Base-by-base conservation (phyloP, 2,329 filamentous ascomycete genomes). In the Hypoxylon sp. region DNA sequence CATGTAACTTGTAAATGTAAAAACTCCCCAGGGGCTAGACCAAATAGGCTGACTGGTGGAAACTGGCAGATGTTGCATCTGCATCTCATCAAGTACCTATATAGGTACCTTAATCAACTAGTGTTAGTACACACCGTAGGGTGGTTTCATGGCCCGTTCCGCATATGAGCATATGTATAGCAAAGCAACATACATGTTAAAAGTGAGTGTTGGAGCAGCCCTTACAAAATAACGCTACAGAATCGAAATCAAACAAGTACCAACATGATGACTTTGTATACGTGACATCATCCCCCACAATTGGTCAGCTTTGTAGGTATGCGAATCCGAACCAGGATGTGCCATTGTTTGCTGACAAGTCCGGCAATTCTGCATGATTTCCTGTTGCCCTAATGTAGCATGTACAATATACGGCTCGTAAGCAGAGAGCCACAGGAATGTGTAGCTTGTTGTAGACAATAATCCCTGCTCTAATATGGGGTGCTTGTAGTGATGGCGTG, bases 401-500 rank as follows among this genome's bases (percentile, higher is more conserved):
- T 51, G 47, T 44, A 54, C 47, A 62, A 52, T 59, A 42, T 52
- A 42, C 26, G 55, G 48, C 51, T 67, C 57, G 65, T 69, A 64
- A 67, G 52, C 62, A 55, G 13, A 33, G 29, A 47, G 26, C 47
- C 47, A 59, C 37, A 57, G 29, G 53, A 35, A 63, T 54, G 29
- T 66, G 59, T 55, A 67, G 62, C 42, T 61, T 11, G 31, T 58
- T 48, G 56, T 48, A 63, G 60, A 64, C 52, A 58, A 42, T 54
- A 56, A 60, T 58, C 54, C 42, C 51, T 50, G 69, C 46, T 19
- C 50, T 26, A 19, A 51, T 55, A 31, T 11, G 69, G 69, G 48
- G 69, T 71, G 66, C 54, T 33, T 51, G 46, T 70, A 71, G 44
- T 60, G 33, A 52, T 53, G 24, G 31, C 17, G 33, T 61, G 37